Evolutionary conservation across 169 alveolate species (phyloP).

Genomic region (Plasmodium adleri): DNA sequence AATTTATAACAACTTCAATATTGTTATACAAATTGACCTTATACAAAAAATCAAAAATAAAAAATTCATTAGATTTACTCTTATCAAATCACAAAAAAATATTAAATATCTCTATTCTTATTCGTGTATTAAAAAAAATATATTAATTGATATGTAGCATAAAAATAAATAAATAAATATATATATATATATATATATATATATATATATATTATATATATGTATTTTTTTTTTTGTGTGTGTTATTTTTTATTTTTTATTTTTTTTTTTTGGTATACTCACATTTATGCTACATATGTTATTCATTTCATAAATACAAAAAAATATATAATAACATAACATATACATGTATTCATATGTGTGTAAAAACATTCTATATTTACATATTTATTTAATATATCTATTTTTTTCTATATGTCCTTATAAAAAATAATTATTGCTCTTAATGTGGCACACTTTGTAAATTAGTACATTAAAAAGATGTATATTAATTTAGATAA

Average conservation of each 20-base stretch:
- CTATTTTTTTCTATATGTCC: not conserved
- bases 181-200: not conserved
- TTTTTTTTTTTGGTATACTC: slow-evolving; percentile 10
- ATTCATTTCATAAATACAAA: not conserved
- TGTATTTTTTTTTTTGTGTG: no score
- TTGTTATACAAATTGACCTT: slow-evolving; percentile 27
- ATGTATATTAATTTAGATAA: slow-evolving; percentile 14
- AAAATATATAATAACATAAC: slow-evolving; percentile 7
- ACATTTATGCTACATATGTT: not conserved
- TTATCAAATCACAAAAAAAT: slow-evolving; percentile 27
- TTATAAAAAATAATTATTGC: no score
- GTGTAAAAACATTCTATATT: not conserved
- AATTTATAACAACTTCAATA: slow-evolving; percentile 26
- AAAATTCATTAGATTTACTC: slow-evolving; percentile 29
- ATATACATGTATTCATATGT: no score
- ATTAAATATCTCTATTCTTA: slow-evolving; percentile 9
- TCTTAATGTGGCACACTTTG: no score
- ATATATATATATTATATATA: no score
- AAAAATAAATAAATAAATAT: not conserved
- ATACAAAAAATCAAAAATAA: slow-evolving; percentile 16
- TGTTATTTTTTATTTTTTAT: not conserved
- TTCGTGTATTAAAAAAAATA: slow-evolving; percentile 5
- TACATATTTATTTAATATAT: not conserved
- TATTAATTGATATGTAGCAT: slow-evolving; percentile 21
- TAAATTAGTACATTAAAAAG: no score